Evolutionary conservation across 2,329 filamentous ascomycete species (phyloP), one percentile per base, ranked within the genome.

Genomic region (Rhinocladiella similis): DNA sequence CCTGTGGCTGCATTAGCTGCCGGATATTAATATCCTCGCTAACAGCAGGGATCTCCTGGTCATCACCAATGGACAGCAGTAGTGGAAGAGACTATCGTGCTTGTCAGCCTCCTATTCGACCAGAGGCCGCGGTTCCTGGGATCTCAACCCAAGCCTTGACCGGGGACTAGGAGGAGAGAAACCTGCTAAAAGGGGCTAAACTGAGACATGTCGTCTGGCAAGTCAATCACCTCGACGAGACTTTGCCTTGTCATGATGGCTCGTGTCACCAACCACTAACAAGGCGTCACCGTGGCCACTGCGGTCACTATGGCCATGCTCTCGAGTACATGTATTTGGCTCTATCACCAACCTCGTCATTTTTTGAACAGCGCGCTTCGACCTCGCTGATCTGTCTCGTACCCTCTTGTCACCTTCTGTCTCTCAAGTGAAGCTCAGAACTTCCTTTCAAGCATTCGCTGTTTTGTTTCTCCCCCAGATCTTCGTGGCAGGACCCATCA

Each of bases 11-110:
- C 56, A 59, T 55, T 51, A 59, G 52, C 16, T 42, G 22, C 42
- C 56, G 56, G 56, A 59, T 59, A 59, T 59, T 59, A 55, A 59
- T 59, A 55, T 59, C 56, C 35, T 55, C 43, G 56, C 54, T 57
- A 52, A 48, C 25, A 36, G 19, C 25, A 41, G 20, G 22, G 22
- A 22, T 22, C 25, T 13, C 19, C 43, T 27, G n/a, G 1, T 14
- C 14, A 4, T 13, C 14, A 27, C n/a, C 43, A 27, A 46, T 22
- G n/a, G 9, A 16, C 10, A 2, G 12, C 25, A 9, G 7, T 29
- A 7, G 14, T 16, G n/a, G 14, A 19, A 3, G 14, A 19, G 38
- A 41, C 38, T 41, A 41, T 41, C 38, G 38, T 16, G 38, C 12
- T 3, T 18, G 47, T 41, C 45, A 45, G 38, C n/a, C n/a, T 36